Evolutionary conservation across 2,329 filamentous ascomycete species (phyloP).

Genomic region (Colletotrichum echinochloae): DNA sequence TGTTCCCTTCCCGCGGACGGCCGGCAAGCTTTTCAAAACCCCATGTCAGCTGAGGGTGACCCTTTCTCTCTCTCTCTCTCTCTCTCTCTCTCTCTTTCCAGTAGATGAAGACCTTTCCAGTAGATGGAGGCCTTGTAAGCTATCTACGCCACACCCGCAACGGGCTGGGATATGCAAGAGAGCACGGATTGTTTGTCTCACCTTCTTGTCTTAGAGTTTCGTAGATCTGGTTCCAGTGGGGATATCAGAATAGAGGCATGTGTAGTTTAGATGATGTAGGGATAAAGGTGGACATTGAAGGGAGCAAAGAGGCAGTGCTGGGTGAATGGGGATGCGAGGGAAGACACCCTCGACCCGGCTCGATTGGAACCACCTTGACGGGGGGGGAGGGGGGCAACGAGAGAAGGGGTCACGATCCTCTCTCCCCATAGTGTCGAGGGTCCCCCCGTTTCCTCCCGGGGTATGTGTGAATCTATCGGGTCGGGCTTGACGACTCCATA

Average conservation of each 20-base stretch:
- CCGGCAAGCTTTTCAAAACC: neutral
- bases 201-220: conserved; percentile 13
- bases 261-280: conserved; percentile 32
- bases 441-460: conserved; percentile 11
- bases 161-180: neutral
- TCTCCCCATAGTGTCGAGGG: neutral
- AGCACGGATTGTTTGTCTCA: conserved; percentile 11
- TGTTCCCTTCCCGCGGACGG: too few relatives aligned
- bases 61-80: neutral
- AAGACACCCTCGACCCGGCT: conserved; percentile 17
- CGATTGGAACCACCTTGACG: conserved; percentile 18
- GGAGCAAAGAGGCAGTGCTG: neutral
- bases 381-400: neutral
- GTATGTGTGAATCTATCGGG: conserved; percentile 7
- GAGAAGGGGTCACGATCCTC: conserved; percentile 28
- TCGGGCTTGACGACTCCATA: conserved; percentile 13
- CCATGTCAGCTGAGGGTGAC: conserved; percentile 11
- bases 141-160: neutral
- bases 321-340: conserved; percentile 22
- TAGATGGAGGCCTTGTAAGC: neutral
- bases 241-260: conserved; percentile 8
- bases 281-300: conserved; percentile 22
- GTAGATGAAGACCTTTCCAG: neutral
- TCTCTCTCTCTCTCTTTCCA: too few relatives aligned
- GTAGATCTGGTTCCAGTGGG: conserved; percentile 15